Conservation (phyloP, 1,284 basidiomycete species). For the Singerocomus inundabilis region DNA sequence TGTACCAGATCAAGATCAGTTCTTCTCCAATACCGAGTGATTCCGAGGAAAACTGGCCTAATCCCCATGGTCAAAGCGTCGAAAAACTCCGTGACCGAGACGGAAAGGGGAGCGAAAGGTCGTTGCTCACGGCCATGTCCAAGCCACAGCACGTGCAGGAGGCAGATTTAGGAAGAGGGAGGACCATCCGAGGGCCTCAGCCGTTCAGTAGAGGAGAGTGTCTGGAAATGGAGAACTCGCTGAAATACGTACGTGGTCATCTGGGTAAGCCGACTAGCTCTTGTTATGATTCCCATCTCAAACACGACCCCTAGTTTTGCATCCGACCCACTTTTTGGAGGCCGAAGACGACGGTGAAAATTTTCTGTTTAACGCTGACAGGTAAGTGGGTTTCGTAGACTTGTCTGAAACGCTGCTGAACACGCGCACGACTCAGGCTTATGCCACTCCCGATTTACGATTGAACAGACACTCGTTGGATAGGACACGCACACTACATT, state of each 20-base stretch:
- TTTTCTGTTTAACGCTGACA: constrained; percentile 89
- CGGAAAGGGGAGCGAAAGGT: constrained; percentile 19
- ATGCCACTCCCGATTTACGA: constrained; percentile 58
- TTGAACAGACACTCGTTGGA: constrained; percentile 24
- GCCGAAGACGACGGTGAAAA: constrained; percentile 84
- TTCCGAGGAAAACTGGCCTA: constrained; percentile 46
- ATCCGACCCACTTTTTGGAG: constrained; percentile 82
- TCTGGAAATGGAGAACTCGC: constrained; percentile 83
- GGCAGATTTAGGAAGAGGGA: constrained; percentile 25
- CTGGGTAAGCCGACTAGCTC: constrained; percentile 58
- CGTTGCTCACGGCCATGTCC: constrained; percentile 9
- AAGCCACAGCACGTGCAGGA: constrained; percentile 18
- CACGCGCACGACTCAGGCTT: constrained; percentile 31
- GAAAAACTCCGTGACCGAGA: constrained; percentile 23
- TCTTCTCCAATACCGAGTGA: constrained; percentile 49
- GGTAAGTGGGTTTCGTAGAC: constrained; percentile 40
- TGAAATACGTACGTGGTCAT: constrained; percentile 78
- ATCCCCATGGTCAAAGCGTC: constrained; percentile 18
- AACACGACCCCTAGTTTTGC: constrained; percentile 54
- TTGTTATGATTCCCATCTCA: background rate
- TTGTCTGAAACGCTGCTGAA: constrained; percentile 4
- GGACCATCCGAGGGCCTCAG: constrained; percentile 51
- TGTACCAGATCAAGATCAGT: constrained; percentile 46
- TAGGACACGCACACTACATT: background rate
- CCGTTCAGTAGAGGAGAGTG: constrained; percentile 81